Conservation (phyloP, 768 basidiomycete species). For the Pholiota microspora region DNA sequence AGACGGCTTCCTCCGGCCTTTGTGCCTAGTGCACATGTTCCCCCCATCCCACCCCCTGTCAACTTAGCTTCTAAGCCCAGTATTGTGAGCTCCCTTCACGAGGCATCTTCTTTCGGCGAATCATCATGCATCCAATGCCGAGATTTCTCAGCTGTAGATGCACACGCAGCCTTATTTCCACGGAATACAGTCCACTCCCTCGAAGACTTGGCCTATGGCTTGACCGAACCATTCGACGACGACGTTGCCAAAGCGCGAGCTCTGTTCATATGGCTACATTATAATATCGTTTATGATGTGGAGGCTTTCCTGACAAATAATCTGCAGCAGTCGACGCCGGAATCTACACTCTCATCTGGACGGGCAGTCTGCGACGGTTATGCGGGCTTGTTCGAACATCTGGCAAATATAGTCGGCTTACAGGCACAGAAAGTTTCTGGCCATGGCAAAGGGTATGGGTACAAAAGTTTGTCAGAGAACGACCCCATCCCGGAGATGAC, state of each 20-base stretch:
- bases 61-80: constrained; percentile 21
- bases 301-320: constrained; percentile 43
- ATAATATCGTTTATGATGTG: constrained; percentile 45
- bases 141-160: constrained; percentile 41
- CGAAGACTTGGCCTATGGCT: constrained; percentile 35
- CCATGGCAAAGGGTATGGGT: constrained; percentile 47
- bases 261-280: constrained; percentile 46
- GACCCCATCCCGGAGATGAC: constrained; percentile 34
- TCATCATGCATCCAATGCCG: constrained; percentile 40
- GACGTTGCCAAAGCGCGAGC: constrained; percentile 46
- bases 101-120: neutral
- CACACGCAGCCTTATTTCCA: constrained; percentile 42
- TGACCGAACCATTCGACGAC: constrained; percentile 38
- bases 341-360: constrained; percentile 38
- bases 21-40: neutral
- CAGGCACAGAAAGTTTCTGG: constrained; percentile 40
- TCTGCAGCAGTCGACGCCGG: constrained; percentile 32
- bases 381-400: constrained; percentile 39
- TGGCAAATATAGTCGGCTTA: constrained; percentile 38
- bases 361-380: constrained; percentile 51
- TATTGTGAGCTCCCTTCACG: neutral
- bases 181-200: constrained; percentile 37
- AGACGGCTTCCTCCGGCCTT: neutral
- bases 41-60: constrained; percentile 12
- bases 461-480: constrained; percentile 28